Base-by-base conservation (phyloP, 2,329 filamentous ascomycete species). In the Colletotrichum navitas region DNA sequence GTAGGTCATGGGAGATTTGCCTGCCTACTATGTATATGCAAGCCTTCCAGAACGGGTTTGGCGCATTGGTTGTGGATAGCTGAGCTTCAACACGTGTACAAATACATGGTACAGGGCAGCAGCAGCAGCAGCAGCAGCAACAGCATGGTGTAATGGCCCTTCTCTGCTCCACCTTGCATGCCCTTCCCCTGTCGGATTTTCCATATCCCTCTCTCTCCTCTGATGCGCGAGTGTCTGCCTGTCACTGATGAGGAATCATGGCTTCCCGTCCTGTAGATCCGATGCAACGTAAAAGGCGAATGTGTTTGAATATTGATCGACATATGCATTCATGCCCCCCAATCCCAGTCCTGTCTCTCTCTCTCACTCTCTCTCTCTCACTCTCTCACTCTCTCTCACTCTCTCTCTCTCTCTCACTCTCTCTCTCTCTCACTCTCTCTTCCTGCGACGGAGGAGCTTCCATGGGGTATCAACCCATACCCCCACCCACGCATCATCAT, bases 11-110 rank as follows among this genome's bases (percentile, higher is more conserved):
- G 36, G 61, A 54, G 16, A 54, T 63, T 63, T 41, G 21, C 47
- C 61, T n/a, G 36, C 36, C 49, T 24, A n/a, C n/a, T n/a, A n/a
- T n/a, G n/a, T n/a, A 47, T 54, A 63, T 54, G 61, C 61, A 34
- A 11, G 24, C 61, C 26, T 43, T 63, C 61, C 61, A n/a, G 36
- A 45, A 52, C 26, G 16, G 61, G 61, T 54, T 63, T 63, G 61
- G 61, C 36, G 49, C 26, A 21, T 41, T 14, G 36, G 2, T 5
- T 52, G 49, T 63, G 61, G 61, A 43, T 49, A 63, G 61, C 61
- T 63, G 61, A 63, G 61, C 24, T n/a, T 24, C 45, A 24, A 45
- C 21, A 51, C 59, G 29, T 14, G 32, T 32, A 8, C 41, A 52
- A 14, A 24, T 32, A 21, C 41, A 52, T 26, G 49, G 49, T 34